Evolutionary conservation across 2,329 filamentous ascomycete genomes (phyloP).

Genomic region (Rasamsonia emersonii): DNA sequence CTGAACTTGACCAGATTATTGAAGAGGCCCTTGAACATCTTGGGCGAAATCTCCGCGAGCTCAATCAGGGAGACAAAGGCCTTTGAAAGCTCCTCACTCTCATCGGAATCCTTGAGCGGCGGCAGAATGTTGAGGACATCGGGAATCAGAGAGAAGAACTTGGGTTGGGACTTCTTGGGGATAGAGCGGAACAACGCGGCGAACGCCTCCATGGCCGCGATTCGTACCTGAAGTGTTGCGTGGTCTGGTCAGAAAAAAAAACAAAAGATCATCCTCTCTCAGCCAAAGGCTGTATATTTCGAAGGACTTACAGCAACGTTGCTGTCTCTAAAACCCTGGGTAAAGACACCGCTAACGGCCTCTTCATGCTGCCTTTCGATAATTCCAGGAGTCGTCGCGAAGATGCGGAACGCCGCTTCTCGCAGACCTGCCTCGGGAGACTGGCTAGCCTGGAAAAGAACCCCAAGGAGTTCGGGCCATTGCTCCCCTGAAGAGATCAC

Average conservation of each 20-base stretch:
- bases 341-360: constrained; percentile 79
- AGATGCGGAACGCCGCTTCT: constrained; percentile 90
- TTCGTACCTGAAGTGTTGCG: constrained; percentile 68
- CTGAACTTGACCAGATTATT: constrained; percentile 86
- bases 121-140: constrained; percentile 91
- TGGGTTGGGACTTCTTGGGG: constrained; percentile 75
- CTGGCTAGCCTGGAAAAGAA: constrained; percentile 84
- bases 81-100: constrained; percentile 85
- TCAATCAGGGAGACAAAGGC: constrained; percentile 88
- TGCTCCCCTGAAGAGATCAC: constrained; percentile 52
- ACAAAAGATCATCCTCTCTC: constrained; percentile 1
- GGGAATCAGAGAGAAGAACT: constrained; percentile 79
- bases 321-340: constrained; percentile 83
- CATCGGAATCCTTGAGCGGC: constrained; percentile 81
- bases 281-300: background rate
- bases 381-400: constrained; percentile 86
- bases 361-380: constrained; percentile 95
- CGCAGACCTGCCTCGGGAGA: constrained; percentile 73
- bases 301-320: constrained; percentile 57
- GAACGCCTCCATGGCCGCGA: constrained; percentile 94
- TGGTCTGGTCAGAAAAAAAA: constrained; percentile 11
- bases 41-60: constrained; percentile 83
- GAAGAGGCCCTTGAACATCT: constrained; percentile 97
- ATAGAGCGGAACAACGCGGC: constrained; percentile 91
- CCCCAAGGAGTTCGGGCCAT: constrained; percentile 82